These are phyloP conservation scores for Aspergillus indologenus DNA, from an alignment of 495 filamentous ascomycete genomes.

Conservation along the genomic window DNA sequence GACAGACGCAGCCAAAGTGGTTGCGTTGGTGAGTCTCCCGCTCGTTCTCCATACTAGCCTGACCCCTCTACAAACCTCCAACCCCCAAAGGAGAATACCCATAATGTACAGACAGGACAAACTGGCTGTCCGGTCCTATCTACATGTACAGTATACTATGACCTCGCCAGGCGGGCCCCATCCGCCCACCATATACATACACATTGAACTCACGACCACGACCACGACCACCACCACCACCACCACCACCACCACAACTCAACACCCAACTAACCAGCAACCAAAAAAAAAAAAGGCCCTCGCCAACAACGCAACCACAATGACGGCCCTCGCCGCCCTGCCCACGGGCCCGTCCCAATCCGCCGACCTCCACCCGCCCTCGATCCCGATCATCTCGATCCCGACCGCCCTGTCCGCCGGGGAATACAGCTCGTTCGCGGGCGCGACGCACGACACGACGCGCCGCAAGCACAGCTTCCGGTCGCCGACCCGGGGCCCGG, in stretches of 20 bases:
- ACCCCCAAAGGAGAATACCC: no score
- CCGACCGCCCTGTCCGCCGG: constrained; percentile 63
- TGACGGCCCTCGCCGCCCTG: constrained; percentile 43
- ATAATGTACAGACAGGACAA: no score
- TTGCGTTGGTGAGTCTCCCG: constrained; percentile 43
- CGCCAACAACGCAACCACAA: constrained; percentile 45
- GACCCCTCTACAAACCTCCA: no score
- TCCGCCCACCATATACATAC: background rate
- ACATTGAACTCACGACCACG: background rate
- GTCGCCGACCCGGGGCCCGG: constrained; percentile 42
- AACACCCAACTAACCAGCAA: background rate
- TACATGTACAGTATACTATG: no score
- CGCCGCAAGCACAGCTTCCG: constrained; percentile 53
- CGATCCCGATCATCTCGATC: constrained; percentile 56
- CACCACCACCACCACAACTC: background rate
- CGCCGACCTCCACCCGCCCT: constrained; percentile 33
- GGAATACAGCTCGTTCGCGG: constrained; percentile 57
- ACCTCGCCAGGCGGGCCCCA: no score
- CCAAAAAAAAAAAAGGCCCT: constrained; percentile 31
- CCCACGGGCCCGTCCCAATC: constrained; percentile 32
- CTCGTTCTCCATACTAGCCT: no score
- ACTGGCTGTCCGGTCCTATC: no score
- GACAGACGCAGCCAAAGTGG: constrained; percentile 60
- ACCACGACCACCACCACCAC: background rate
- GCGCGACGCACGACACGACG: constrained; percentile 53